Percentiles rank a stretch among this genome's conserved stretches.
These are phyloP conservation scores for Aspergillus coremiiformis DNA, from an alignment of 495 filamentous ascomycete species.

Conservation along the genomic window DNA sequence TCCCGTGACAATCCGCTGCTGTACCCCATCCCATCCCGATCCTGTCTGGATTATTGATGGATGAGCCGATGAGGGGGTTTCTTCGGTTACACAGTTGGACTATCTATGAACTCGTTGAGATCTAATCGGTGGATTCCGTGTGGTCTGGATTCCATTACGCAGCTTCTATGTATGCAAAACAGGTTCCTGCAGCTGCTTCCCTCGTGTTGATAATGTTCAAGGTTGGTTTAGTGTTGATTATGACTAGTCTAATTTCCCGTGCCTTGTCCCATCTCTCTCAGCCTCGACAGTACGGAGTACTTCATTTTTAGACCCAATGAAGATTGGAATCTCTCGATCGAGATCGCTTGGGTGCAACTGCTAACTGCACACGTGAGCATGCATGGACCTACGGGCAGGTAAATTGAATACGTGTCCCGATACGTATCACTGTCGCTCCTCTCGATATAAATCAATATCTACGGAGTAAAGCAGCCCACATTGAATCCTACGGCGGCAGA, in stretches of 20 bases:
- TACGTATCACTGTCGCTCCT: too few relatives aligned
- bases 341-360: slow-evolving; percentile 5
- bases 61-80: not conserved
- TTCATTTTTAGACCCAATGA: too few relatives aligned
- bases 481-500: not conserved
- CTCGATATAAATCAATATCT: not conserved
- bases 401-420: not conserved
- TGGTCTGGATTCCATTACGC: not conserved
- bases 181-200: not conserved
- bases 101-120: not conserved
- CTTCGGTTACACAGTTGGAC: not conserved
- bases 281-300: too few relatives aligned
- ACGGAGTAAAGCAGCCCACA: not conserved
- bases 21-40: too few relatives aligned
- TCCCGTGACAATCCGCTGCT: slow-evolving; percentile 10
- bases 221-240: not conserved
- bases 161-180: not conserved
- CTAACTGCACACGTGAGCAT: slow-evolving; percentile 13
- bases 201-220: not conserved
- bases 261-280: not conserved
- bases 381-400: slow-evolving; percentile 11
- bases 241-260: not conserved
- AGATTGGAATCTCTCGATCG: not conserved
- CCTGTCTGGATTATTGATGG: too few relatives aligned
- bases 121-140: not conserved